phyloP scores from a whole-genome alignment of 2,329 filamentous ascomycete species.

The Talaromyces sp. region DNA sequence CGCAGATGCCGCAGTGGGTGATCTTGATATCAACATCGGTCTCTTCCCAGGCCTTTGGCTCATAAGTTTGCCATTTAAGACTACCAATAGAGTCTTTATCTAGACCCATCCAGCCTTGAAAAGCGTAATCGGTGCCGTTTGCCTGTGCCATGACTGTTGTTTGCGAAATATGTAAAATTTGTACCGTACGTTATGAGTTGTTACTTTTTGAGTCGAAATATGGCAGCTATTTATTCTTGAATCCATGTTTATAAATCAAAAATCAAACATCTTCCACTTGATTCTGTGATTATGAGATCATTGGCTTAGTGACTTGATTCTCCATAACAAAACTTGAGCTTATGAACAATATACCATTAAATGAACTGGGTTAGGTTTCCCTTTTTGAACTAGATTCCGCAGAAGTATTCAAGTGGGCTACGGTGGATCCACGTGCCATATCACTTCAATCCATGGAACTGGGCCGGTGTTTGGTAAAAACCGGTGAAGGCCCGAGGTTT shows the following conservation, averaged over 20 bases:
- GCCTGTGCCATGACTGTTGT: conserved; percentile 1
- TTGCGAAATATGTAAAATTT: not conserved
- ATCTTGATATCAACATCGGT: conserved; percentile 60
- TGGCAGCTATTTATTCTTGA: not conserved
- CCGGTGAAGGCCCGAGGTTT: too few species aligned
- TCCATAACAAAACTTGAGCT: not conserved
- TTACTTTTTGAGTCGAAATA: too few species aligned
- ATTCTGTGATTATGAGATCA: not conserved
- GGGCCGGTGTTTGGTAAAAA: not conserved
- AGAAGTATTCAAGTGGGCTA: not conserved
- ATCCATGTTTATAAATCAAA: not conserved
- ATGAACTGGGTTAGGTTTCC: not conserved
- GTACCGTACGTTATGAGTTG: too few species aligned
- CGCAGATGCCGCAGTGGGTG: conserved; percentile 61
- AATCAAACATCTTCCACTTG: not conserved
- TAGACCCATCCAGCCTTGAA: conserved; percentile 54
- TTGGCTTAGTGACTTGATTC: not conserved
- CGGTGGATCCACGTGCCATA: not conserved
- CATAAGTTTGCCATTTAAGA: conserved; percentile 51
- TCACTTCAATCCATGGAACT: not conserved
- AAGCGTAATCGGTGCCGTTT: conserved; percentile 39
- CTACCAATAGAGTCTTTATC: conserved; percentile 46
- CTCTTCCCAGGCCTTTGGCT: conserved; percentile 62
- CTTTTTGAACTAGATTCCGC: not conserved
- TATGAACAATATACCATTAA: not conserved